Base-by-base conservation (phyloP, 2,329 filamentous ascomycete species). In the Monilinia fructigena region DNA sequence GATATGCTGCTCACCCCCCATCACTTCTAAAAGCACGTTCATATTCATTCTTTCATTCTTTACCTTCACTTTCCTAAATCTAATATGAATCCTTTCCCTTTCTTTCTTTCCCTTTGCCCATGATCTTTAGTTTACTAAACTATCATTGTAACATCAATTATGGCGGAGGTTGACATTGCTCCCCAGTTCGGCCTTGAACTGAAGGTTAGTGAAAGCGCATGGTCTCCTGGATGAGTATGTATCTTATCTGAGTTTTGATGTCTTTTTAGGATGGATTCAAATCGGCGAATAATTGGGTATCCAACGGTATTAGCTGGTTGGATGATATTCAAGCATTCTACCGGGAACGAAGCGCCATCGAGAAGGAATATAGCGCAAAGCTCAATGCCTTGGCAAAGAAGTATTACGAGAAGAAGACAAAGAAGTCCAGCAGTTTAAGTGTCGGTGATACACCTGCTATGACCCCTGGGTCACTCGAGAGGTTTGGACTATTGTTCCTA, bases 301-400 rank as follows among this genome's bases (percentile, higher is more conserved):
- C 87, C 70, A 89, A 91, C 77, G 93, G 94, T 70, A 96, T 99
- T 77, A 83, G 86, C 71, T 99, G 94, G 94, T 88, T 99, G 68
- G 94, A 97, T 75, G 95, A 99, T 74, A 91, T 99, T 70, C 92
- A 99, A 78, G 89, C 92, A 76, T 99, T 98, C 82, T 99, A 98
- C 82, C 91, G 95, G 70, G 95, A 99, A 79, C 87, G 96, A 67
- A 92, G 92, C 76, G 87, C 82, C 47, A 97, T 99, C 77, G 95
- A 99, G 80, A 97, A 97, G 80, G 96, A 99, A 78, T 98, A 99
- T 78, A 90, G 92, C 74, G 85, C 89, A 70, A 98, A 94, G 79
- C 87, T 99, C 70, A 90, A 86, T 72, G 88, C 87, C 2, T 82
- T 99, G 61, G 95, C 94, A 65, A 96, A 95, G 82, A 97, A 95